Evolutionary conservation across 331 rosid species (phyloP).

Genomic region (Arachis monticola): DNA sequence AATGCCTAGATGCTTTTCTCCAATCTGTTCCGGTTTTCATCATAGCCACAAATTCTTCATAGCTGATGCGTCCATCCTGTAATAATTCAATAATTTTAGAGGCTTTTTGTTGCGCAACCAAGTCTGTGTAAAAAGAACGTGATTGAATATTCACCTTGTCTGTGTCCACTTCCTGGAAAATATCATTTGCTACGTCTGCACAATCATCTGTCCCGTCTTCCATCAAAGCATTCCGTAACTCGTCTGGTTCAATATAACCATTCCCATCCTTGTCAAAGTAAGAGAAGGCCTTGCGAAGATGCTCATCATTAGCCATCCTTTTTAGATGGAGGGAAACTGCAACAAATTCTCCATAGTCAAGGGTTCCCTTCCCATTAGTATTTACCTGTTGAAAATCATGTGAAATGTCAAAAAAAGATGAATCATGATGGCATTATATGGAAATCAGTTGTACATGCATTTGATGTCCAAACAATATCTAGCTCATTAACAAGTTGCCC

Average conservation of each 20-base stretch:
- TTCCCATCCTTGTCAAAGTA: constrained; percentile 88
- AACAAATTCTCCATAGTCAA: constrained; percentile 90
- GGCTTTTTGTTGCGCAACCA: constrained; percentile 12
- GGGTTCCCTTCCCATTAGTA: constrained; percentile 85
- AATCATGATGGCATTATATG: background rate
- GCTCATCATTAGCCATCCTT: constrained; percentile 96
- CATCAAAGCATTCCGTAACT: constrained; percentile 86
- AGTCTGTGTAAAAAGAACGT: background rate
- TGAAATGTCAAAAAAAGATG: background rate
- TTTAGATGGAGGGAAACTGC: constrained; percentile 89
- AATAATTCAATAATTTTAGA: constrained; percentile 32
- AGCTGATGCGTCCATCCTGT: constrained; percentile 97
- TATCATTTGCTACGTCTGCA: constrained; percentile 96
- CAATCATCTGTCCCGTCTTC: constrained; percentile 96
- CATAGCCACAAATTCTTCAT: constrained; percentile 94
- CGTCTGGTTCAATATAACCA: constrained; percentile 91
- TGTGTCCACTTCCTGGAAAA: constrained; percentile 95
- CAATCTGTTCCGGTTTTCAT: constrained; percentile 99
- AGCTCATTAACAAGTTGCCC: background rate
- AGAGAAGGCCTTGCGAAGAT: constrained; percentile 93
- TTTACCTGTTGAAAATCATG: constrained; percentile 64
- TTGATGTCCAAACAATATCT: background rate
- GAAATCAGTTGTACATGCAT: background rate
- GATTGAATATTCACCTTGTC: constrained; percentile 73
- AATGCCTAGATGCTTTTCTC: constrained; percentile 99